A percentile compares a stretch with the other conserved stretches of the same genome.
Evolutionary conservation across 306 rosid species (phyloP).

Genomic region (Vigna reflexopilosa): DNA sequence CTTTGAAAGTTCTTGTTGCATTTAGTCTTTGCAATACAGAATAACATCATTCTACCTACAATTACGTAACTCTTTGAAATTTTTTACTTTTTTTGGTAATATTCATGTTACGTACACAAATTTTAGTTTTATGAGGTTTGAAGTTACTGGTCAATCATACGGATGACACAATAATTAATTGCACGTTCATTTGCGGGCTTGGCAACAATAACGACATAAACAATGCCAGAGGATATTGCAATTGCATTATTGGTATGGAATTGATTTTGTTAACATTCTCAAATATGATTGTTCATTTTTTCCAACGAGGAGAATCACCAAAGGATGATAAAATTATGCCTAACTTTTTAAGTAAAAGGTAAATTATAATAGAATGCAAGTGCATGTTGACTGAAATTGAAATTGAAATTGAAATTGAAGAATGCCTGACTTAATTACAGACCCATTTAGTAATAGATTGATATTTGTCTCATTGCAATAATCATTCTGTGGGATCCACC

Average conservation of each 20-base stretch:
- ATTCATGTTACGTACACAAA: not conserved
- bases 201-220: not conserved
- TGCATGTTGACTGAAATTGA: too few species aligned
- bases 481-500: conserved; percentile 12
- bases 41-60: not conserved
- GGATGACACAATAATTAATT: not conserved
- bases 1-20: not conserved
- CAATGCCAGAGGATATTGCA: conserved; percentile 1
- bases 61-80: too few species aligned
- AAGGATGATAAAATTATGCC: not conserved
- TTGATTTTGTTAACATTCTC: not conserved
- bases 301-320: not conserved
- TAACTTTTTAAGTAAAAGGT: not conserved
- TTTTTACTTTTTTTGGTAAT: not conserved
- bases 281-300: not conserved
- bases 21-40: not conserved
- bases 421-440: not conserved
- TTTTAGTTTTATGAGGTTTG: not conserved
- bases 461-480: conserved; percentile 9
- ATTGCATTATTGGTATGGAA: conserved; percentile 4
- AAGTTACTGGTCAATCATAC: not conserved
- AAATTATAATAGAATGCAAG: too few species aligned
- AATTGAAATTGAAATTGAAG: not conserved
- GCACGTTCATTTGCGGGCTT: conserved; percentile 5
- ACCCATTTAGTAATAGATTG: not conserved